phyloP scores from a whole-genome alignment of 345 rosid species.

The Pistacia vera region DNA sequence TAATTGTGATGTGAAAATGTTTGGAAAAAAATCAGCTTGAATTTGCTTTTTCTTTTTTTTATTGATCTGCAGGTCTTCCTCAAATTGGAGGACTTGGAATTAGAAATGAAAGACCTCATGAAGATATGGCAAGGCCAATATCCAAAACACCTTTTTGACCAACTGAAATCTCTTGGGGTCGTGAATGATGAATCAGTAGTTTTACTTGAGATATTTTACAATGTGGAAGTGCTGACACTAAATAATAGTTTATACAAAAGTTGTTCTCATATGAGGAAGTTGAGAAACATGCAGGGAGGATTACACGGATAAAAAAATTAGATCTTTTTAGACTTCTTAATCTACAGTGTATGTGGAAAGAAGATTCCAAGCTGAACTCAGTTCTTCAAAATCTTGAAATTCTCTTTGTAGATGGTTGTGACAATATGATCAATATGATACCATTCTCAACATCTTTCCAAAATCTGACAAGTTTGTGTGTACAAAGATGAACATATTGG shows the following conservation, averaged over 20 bases:
- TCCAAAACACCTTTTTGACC: background rate
- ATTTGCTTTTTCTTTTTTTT: too few species aligned
- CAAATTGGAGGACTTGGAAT: slow-evolving; percentile 13
- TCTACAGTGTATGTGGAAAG: slow-evolving; percentile 10
- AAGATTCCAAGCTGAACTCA: background rate
- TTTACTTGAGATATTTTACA: slow-evolving; percentile 10
- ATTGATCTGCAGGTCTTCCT: slow-evolving; percentile 17
- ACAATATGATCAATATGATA: too few species aligned
- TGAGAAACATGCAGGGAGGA: background rate
- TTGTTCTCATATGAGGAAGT: background rate
- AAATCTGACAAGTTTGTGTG: too few species aligned
- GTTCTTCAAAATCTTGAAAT: slow-evolving; percentile 7
- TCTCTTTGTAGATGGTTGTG: too few species aligned
- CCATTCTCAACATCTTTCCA: too few species aligned
- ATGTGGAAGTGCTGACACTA: slow-evolving; percentile 8
- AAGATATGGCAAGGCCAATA: background rate
- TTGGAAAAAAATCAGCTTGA: too few species aligned
- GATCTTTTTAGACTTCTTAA: accelerated
- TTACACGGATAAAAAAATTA: background rate
- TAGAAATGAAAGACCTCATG: background rate
- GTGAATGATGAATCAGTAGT: background rate
- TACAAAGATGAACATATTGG: too few species aligned
- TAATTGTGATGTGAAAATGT: too few species aligned
- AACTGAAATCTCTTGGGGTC: background rate
- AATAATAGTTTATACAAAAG: background rate